Base-by-base conservation (phyloP, 2,329 filamentous ascomycete genomes). In the Lecanicillium sp. region DNA sequence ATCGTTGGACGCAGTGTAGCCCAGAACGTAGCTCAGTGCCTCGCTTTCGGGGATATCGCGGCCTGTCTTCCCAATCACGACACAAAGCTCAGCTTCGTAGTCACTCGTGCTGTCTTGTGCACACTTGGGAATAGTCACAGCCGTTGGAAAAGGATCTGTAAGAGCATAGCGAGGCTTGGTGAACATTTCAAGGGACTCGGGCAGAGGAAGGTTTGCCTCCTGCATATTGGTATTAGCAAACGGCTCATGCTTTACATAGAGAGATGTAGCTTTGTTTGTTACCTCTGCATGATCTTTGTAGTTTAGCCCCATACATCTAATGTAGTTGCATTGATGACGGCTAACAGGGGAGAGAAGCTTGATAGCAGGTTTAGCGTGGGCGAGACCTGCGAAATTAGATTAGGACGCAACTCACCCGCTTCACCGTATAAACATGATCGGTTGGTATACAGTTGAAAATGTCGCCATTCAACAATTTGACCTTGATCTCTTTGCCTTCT, bases 1-100 rank as follows among this genome's bases (percentile, higher is more conserved):
- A 43, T 66, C 62, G 43, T 67, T 65, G 36, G 52, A 49, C 5
- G 49, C 50, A 3, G 71, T 75, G 47, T 76, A 78, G 18, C 73
- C 73, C 3, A 76, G 63, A 3, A 78, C 60, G 43, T 73, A 71
- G 35, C 66, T 59, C 16, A 68, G 46, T 12, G 69, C 71, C 17
- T 71, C 59, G 0, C 58, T 55, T 30, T 67, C 66, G 5, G 60
- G 49, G 11, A 71, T 66, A 39, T 73, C 63, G 48, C 69, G 70
- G 29, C 62, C 62, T 25, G 64, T 58, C 20, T 59, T 58, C 9
- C 64, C 64, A 13, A 74, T 66, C 7, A 74, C 60, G 30, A 73
- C 61, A 2, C 60, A 66, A 35, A 74, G 59, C 45, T 74, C 70
- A 0, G 65, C 67, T 45, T 73, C 69, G 37, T 65, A 70, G 45